A percentile compares a stretch with the other conserved stretches of the same genome.
These are phyloP conservation scores for Cladobotryum mycophilum DNA, from an alignment of 2,329 filamentous ascomycete species.

Conservation along the genomic window DNA sequence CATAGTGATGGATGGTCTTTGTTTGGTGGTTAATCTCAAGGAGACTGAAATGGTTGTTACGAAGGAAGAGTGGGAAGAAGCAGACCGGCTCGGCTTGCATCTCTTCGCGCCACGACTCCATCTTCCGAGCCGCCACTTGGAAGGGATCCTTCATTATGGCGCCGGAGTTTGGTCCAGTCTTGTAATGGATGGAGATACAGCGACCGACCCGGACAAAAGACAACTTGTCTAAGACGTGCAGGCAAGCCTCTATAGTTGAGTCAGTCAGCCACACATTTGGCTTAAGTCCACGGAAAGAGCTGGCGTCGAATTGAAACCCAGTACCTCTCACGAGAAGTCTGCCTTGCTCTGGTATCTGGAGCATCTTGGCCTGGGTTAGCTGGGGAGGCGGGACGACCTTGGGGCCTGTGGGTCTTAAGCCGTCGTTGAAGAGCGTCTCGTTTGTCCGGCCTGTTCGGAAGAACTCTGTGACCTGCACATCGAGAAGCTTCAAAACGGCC, in stretches of 20 bases:
- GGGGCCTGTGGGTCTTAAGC: background rate
- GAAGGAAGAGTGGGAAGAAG: constrained; percentile 6
- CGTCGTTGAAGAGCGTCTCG: background rate
- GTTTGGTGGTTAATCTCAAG: constrained; percentile 7
- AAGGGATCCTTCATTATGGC: constrained; percentile 6
- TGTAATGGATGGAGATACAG: too few relatives aligned
- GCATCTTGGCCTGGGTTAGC: background rate
- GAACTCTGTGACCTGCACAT: constrained; percentile 4
- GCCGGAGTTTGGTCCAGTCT: too few relatives aligned
- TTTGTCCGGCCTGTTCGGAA: constrained; percentile 4
- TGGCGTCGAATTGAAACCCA: too few relatives aligned
- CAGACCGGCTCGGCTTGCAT: background rate
- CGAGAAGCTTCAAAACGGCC: constrained; percentile 5
- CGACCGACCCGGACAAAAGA: too few relatives aligned
- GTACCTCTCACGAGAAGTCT: too few relatives aligned
- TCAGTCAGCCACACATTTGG: too few relatives aligned
- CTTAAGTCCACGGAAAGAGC: too few relatives aligned
- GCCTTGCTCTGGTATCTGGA: background rate
- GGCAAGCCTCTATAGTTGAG: too few relatives aligned
- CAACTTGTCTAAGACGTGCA: too few relatives aligned
- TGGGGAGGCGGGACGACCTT: background rate
- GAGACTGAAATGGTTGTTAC: constrained; percentile 9
- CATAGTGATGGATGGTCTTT: constrained; percentile 6
- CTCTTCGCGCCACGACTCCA: constrained; percentile 6
- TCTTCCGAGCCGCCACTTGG: constrained; percentile 3